Conservation (phyloP, 2,329 filamentous ascomycete species). For the Aciculosporium take region DNA sequence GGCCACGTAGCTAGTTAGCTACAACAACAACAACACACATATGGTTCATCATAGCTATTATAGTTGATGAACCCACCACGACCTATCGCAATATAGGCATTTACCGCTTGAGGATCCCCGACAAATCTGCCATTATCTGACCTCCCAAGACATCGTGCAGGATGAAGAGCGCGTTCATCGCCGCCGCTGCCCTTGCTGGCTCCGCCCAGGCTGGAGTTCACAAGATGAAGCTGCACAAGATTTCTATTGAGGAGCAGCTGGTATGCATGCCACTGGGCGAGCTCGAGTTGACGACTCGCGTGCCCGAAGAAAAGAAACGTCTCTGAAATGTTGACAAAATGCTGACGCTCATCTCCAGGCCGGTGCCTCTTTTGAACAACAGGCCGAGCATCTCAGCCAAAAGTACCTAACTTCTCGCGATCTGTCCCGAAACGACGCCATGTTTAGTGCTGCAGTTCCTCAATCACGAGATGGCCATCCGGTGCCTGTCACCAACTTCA, state of each 20-base stretch:
- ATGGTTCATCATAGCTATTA: too few species aligned
- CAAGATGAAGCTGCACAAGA: conserved; percentile 97
- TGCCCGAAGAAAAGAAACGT: conserved; percentile 5
- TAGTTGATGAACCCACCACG: too few species aligned
- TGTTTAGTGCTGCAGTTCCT: conserved; percentile 64
- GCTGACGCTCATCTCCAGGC: conserved; percentile 34
- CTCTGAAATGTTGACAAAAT: background rate
- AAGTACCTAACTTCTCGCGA: conserved; percentile 84
- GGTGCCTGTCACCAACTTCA: conserved; percentile 88
- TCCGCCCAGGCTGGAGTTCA: conserved; percentile 75
- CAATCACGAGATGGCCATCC: conserved; percentile 55
- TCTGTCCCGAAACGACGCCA: conserved; percentile 52
- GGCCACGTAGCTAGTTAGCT: too few species aligned
- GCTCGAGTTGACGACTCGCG: background rate
- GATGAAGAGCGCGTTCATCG: conserved; percentile 79
- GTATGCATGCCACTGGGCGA: conserved; percentile 38
- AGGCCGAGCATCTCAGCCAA: conserved; percentile 73
- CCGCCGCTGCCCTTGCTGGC: conserved; percentile 69
- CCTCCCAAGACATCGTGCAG: conserved; percentile 20
- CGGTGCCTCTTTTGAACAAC: conserved; percentile 62
- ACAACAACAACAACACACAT: too few species aligned
- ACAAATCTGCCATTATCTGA: background rate
- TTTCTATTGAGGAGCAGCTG: conserved; percentile 82
- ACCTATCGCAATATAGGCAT: too few species aligned
- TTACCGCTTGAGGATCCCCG: too few species aligned